Evolutionary conservation across 148 eudicot species (phyloP), one percentile per base, ranked within the genome.

Genomic region (Beta vulgaris): DNA sequence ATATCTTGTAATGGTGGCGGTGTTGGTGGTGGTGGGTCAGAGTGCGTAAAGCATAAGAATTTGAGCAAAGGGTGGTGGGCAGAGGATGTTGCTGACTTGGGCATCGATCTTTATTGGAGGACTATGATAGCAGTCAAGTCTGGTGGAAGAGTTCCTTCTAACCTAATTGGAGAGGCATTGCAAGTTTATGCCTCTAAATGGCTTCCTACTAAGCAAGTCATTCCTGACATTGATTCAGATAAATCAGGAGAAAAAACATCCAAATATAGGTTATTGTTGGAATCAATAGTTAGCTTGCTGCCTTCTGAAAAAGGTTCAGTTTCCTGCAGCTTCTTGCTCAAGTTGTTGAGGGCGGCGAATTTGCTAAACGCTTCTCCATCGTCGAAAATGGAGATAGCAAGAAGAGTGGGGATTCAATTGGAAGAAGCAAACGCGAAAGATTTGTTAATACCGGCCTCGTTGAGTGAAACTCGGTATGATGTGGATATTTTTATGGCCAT

Each of bases 1-100:
- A 51, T 54, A 2, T 86, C 88, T 0, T 84, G 90, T 79, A 88
- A 79, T 58, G 91, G 81, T 6, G 61, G 71, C 8, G 73, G 69
- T 51, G 57, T n/a, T 29, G 83, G 71, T 63, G 89, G 79, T 21
- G 73, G 77, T 26, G 80, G 51, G 4, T 65, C 69, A 28, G 85
- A 77, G 49, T 67, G 83, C 66, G 72, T 76, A 15, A 74, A 78
- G 51, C 70, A 73, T 28, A 84, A 82, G 58, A 28, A 42, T 21
- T 7, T 76, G 32, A 62, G 74, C 6, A 92, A 87, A 68, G 91
- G 87, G 23, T 92, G 97, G 95, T 92, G 97, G 97, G 95, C 90
- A 23, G 97, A 93, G 55, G 94, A 93, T 70, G 42, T 93, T 12
- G 86, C 91, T 14, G 92, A 93, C 12, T 78, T 93, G 70, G 79